These are phyloP conservation scores for Spirogloea muscicola DNA, from an alignment of 139 green algal species.

Conservation along the genomic window DNA sequence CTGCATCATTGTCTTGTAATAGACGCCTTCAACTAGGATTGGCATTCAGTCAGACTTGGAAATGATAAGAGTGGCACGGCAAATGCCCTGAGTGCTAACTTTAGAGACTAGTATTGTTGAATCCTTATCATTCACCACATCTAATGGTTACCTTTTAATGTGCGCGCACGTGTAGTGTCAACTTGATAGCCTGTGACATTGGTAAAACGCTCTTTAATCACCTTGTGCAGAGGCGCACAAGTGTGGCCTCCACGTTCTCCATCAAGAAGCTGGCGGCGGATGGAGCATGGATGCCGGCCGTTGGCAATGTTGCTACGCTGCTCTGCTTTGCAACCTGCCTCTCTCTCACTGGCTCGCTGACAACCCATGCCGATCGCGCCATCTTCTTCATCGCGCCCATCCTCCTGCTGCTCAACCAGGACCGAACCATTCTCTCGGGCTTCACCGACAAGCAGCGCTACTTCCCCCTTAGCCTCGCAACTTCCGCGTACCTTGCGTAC, in stretches of 20 bases:
- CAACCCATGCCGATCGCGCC: slow-evolving; percentile 38
- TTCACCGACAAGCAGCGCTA: slow-evolving; percentile 48
- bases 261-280: slow-evolving; percentile 10
- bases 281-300: slow-evolving; percentile 68
- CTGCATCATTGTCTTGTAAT: too few species aligned
- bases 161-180: too few species aligned
- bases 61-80: too few species aligned
- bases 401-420: slow-evolving; percentile 52
- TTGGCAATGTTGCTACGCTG: slow-evolving; percentile 73
- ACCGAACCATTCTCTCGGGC: slow-evolving; percentile 25
- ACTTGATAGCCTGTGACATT: too few species aligned
- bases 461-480: slow-evolving; percentile 38
- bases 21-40: too few species aligned
- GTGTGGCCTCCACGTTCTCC: slow-evolving; percentile 2
- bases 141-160: too few species aligned
- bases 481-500: slow-evolving; percentile 24
- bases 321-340: slow-evolving; percentile 67
- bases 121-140: too few species aligned
- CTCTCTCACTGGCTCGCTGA: slow-evolving; percentile 58
- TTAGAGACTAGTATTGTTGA: too few species aligned
- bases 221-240: slow-evolving; percentile 2
- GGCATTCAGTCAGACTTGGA: too few species aligned
- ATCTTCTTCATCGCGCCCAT: slow-evolving; percentile 52
- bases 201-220: too few species aligned
- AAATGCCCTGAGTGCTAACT: too few species aligned